Conservation (phyloP, 2,329 filamentous ascomycete genomes). For the Talaromyces sp. region DNA sequence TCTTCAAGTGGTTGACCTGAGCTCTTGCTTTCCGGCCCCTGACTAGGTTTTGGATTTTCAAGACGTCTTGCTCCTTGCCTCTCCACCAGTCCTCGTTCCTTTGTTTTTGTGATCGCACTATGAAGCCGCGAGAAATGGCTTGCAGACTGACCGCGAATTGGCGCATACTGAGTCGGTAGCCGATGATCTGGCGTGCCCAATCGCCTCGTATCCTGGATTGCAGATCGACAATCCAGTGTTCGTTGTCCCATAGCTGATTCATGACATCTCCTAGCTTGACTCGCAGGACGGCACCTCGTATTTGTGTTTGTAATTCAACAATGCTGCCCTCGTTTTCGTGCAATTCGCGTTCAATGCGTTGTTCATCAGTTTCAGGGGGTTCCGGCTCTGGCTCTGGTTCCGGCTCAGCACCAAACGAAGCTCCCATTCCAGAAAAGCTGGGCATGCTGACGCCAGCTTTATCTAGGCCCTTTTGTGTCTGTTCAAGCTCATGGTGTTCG, state of each 20-base stretch:
- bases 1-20: conserved; percentile 38
- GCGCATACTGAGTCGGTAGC: conserved; percentile 78
- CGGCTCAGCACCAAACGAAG: conserved; percentile 85
- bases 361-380: conserved; percentile 79
- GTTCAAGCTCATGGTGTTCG: conserved; percentile 94
- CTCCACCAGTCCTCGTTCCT: conserved; percentile 68
- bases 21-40: conserved; percentile 49
- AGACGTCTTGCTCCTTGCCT: conserved; percentile 63
- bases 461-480: conserved; percentile 93
- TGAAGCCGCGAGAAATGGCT: conserved; percentile 69
- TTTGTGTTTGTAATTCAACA: conserved; percentile 78
- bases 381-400: conserved; percentile 47
- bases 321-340: conserved; percentile 68
- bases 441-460: conserved; percentile 94
- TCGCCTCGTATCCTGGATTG: conserved; percentile 85
- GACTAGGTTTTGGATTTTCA: conserved; percentile 77
- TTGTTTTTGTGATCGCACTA: conserved; percentile 61
- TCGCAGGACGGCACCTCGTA: conserved; percentile 73
- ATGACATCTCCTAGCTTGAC: conserved; percentile 74
- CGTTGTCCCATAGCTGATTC: conserved; percentile 84
- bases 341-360: conserved; percentile 76
- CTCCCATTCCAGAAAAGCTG: conserved; percentile 95
- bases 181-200: conserved; percentile 75
- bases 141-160: conserved; percentile 76
- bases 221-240: conserved; percentile 71